phyloP scores from a whole-genome alignment of 164 flowering plant species.

The Umbilicus rupestris region DNA sequence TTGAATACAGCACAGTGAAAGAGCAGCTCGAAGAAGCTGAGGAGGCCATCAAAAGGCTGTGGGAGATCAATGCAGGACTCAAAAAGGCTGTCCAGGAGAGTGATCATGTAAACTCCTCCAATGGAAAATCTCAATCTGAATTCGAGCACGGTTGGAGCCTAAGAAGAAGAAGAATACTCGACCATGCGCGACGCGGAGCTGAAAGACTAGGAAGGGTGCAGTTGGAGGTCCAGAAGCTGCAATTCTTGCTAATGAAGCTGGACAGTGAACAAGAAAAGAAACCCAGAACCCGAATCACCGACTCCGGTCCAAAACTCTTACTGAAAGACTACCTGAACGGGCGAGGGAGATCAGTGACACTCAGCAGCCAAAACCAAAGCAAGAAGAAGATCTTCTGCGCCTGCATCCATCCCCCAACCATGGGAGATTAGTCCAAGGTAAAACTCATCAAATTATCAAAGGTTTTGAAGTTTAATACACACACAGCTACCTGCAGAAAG shows the following conservation, averaged over 20 bases:
- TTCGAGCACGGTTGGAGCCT: background rate
- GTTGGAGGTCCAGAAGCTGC: background rate
- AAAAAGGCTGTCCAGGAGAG: background rate
- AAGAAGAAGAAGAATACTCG: background rate
- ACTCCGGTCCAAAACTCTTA: background rate
- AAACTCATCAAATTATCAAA: background rate
- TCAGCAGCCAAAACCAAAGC: background rate
- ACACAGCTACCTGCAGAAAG: too few relatives aligned
- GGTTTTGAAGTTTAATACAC: too few relatives aligned
- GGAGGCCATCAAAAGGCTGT: background rate
- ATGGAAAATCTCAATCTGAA: background rate
- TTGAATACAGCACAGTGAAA: conserved; percentile 1
- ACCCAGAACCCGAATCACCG: background rate
- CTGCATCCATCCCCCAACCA: background rate
- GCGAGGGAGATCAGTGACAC: background rate
- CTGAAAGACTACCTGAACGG: background rate
- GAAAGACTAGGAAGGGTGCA: background rate
- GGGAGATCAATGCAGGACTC: background rate
- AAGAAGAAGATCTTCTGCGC: background rate
- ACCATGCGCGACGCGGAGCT: conserved; percentile 1
- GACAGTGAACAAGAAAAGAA: conserved; percentile 5
- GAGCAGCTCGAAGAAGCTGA: conserved; percentile 6
- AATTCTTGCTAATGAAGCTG: background rate
- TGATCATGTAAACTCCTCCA: background rate
- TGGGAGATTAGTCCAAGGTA: background rate